phyloP scores from a whole-genome alignment of 495 filamentous ascomycete species.

The Astrocystis sublimbata region DNA sequence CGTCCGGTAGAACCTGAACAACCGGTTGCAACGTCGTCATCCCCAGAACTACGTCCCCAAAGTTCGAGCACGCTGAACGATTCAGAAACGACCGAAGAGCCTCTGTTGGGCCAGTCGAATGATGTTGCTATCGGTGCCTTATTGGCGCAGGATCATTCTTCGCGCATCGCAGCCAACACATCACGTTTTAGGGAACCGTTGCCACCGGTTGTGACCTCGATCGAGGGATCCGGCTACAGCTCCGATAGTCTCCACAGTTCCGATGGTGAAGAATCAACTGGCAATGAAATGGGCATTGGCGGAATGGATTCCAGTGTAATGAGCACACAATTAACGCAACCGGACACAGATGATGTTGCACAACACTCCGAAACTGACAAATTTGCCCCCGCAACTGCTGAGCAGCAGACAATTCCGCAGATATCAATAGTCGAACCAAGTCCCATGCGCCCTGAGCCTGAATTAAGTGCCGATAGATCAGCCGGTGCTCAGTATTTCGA shows the following conservation, averaged over 20 bases:
- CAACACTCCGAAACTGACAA: conserved; percentile 1
- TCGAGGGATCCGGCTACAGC: conserved; percentile 60
- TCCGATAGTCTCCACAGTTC: conserved; percentile 45
- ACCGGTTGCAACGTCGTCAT: conserved; percentile 21
- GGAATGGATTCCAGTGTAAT: neutral
- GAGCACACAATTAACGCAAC: conserved; percentile 19
- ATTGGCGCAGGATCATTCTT: conserved; percentile 53
- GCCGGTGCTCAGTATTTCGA: conserved; percentile 31
- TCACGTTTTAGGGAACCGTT: conserved; percentile 58
- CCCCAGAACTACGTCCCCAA: conserved; percentile 27
- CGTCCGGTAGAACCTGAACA: conserved; percentile 44
- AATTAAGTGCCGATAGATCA: conserved; percentile 11
- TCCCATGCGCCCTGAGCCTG: conserved; percentile 23
- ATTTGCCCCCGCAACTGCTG: neutral
- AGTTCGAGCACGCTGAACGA: conserved; percentile 19
- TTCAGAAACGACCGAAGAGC: conserved; percentile 28
- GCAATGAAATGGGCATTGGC: neutral
- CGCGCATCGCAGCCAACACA: conserved; percentile 47
- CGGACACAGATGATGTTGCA: conserved; percentile 14
- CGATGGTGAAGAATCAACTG: conserved; percentile 26
- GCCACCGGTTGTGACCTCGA: conserved; percentile 65
- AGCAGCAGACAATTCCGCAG: conserved; percentile 19
- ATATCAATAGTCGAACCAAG: conserved; percentile 43
- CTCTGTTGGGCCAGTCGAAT: conserved; percentile 51
- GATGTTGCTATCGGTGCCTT: conserved; percentile 66